Evolutionary conservation across 2,329 filamentous ascomycete species (phyloP).

Genomic region (Epichloe sylvatica): DNA sequence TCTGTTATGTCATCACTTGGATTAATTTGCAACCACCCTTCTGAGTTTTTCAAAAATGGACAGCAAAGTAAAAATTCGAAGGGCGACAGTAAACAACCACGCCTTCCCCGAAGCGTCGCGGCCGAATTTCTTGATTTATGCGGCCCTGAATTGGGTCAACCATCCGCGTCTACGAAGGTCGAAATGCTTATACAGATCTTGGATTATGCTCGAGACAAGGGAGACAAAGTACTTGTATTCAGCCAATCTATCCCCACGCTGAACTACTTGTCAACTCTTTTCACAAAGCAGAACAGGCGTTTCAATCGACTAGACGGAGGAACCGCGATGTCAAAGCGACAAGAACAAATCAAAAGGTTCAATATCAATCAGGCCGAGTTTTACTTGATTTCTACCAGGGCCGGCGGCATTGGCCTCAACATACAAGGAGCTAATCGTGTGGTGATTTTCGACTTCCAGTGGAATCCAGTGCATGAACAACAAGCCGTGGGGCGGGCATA

Average conservation of each 20-base stretch:
- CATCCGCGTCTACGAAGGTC: constrained; percentile 53
- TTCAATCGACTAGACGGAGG: constrained; percentile 53
- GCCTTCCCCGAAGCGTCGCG: constrained; percentile 16
- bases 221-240: constrained; percentile 72
- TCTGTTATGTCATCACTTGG: constrained; percentile 23
- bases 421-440: constrained; percentile 74
- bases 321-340: constrained; percentile 42
- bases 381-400: constrained; percentile 70
- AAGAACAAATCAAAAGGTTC: constrained; percentile 53
- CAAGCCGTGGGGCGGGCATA: constrained; percentile 81
- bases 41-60: constrained; percentile 27
- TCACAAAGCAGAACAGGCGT: constrained; percentile 34
- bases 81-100: constrained; percentile 4
- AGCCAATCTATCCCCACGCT: constrained; percentile 58
- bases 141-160: constrained; percentile 28
- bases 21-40: constrained; percentile 39
- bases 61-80: neutral
- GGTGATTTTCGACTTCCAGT: constrained; percentile 71
- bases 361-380: constrained; percentile 44
- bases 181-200: constrained; percentile 55
- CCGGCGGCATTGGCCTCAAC: constrained; percentile 73
- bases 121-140: constrained; percentile 21
- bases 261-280: constrained; percentile 49
- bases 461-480: constrained; percentile 68
- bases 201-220: constrained; percentile 41